Conservation (phyloP, 768 basidiomycete species). For the Daedalea quercina region DNA sequence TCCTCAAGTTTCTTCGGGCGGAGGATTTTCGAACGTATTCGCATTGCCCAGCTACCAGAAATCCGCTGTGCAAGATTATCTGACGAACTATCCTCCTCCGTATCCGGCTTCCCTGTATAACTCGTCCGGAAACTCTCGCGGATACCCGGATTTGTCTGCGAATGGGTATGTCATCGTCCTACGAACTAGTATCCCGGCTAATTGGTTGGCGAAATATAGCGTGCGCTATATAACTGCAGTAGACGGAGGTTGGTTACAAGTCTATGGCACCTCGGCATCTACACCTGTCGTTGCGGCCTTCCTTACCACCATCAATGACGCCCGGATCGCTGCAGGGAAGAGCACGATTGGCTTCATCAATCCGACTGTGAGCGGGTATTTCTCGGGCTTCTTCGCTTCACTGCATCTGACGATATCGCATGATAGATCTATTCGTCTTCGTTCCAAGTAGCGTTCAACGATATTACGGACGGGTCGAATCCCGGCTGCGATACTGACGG, state of each 20-base stretch:
- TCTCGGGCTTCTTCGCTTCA: no score
- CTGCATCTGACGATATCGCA: no score
- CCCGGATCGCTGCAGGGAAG: slow-evolving; percentile 21
- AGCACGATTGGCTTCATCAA: slow-evolving; percentile 31
- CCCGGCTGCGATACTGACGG: slow-evolving; percentile 27
- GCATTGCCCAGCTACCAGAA: slow-evolving; percentile 30
- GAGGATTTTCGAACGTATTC: slow-evolving; percentile 37
- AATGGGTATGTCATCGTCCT: no score
- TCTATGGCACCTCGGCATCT: slow-evolving; percentile 59
- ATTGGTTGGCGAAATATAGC: no score
- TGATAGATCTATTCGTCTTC: slow-evolving; percentile 36
- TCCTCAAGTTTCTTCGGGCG: slow-evolving; percentile 26
- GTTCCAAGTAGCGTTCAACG: slow-evolving; percentile 33
- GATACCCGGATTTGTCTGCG: slow-evolving; percentile 26
- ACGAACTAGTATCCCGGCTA: no score
- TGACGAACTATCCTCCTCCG: slow-evolving; percentile 25
- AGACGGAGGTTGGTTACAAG: slow-evolving; percentile 21
- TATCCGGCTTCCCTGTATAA: slow-evolving; percentile 28
- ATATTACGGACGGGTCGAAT: slow-evolving; percentile 21
- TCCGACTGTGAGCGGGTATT: slow-evolving; percentile 16
- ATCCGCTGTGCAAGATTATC: slow-evolving; percentile 21
- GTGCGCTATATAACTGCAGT: slow-evolving; percentile 26
- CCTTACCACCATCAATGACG: slow-evolving; percentile 46
- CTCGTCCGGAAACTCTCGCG: slow-evolving; percentile 23
- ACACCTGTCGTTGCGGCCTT: slow-evolving; percentile 58